Percentiles rank a stretch among this genome's conserved stretches.
phyloP scores from a whole-genome alignment of 2,329 filamentous ascomycete species.

The Monosporascus sp. region DNA sequence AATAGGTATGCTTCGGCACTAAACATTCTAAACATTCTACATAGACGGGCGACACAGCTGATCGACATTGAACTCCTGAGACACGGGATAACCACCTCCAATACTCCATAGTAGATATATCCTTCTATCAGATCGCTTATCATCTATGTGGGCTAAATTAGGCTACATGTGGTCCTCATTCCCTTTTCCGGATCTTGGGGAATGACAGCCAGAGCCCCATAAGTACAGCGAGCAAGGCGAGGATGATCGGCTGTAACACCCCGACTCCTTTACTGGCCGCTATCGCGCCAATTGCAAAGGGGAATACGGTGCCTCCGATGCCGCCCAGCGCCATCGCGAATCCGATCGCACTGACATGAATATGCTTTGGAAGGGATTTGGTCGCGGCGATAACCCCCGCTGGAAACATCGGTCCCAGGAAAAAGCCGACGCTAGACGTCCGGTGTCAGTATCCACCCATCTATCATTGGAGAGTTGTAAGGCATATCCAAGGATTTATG shows the following conservation, averaged over 20 bases:
- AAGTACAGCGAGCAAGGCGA: conserved; percentile 36
- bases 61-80: no score
- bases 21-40: no score
- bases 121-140: background rate
- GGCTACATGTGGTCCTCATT: background rate
- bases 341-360: conserved; percentile 76
- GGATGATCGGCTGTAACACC: conserved; percentile 51
- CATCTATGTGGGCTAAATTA: background rate
- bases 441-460: no score
- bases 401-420: conserved; percentile 74
- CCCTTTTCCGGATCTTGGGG: background rate
- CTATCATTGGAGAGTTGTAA: no score
- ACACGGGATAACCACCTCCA: no score
- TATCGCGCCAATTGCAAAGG: conserved; percentile 64
- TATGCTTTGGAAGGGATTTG: conserved; percentile 65
- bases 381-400: conserved; percentile 68
- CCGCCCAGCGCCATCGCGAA: conserved; percentile 77
- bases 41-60: no score
- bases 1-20: no score
- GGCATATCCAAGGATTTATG: no score
- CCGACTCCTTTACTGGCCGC: conserved; percentile 52
- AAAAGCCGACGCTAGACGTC: conserved; percentile 57
- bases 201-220: background rate
- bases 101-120: background rate
- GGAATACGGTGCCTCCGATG: conserved; percentile 61